phyloP scores from a whole-genome alignment of 208 protist genomes.

The Wallacemonas sp. region DNA sequence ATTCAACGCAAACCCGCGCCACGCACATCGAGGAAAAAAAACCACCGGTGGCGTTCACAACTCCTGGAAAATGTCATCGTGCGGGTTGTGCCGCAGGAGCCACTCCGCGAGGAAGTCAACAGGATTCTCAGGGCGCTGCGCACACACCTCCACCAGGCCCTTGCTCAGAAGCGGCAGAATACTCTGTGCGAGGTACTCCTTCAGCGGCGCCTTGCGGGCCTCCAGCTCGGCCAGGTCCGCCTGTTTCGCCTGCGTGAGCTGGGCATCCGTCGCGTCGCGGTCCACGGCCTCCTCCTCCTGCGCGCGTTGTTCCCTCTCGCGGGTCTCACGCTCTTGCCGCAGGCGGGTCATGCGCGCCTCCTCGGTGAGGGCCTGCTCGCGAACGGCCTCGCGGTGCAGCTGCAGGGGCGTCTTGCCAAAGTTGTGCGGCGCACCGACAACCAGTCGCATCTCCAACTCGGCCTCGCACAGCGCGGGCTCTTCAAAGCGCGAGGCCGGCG shows the following conservation, averaged over 20 bases:
- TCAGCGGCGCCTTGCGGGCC: conserved; percentile 77
- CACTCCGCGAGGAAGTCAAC: conserved; percentile 94
- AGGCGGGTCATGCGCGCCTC: conserved; percentile 38
- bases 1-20: no score
- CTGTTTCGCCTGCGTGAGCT: conserved; percentile 38
- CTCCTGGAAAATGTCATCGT: conserved; percentile 82
- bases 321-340: neutral
- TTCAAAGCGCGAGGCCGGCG: conserved; percentile 61
- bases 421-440: conserved; percentile 81
- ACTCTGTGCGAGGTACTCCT: conserved; percentile 88
- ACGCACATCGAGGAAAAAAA: neutral
- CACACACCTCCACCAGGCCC: conserved; percentile 92
- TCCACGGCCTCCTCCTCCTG: conserved; percentile 31
- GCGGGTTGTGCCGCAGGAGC: conserved; percentile 90
- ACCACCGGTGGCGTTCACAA: conserved; percentile 32
- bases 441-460: conserved; percentile 47
- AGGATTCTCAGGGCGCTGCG: conserved; percentile 90
- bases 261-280: conserved; percentile 5
- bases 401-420: conserved; percentile 88
- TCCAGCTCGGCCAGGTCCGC: conserved; percentile 87
- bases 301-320: conserved; percentile 36
- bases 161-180: conserved; percentile 94
- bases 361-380: conserved; percentile 46
- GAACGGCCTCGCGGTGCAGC: conserved; percentile 68
- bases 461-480: conserved; percentile 29